These are phyloP conservation scores for Puccinia horiana DNA, from an alignment of 1,284 basidiomycete species.

Conservation along the genomic window DNA sequence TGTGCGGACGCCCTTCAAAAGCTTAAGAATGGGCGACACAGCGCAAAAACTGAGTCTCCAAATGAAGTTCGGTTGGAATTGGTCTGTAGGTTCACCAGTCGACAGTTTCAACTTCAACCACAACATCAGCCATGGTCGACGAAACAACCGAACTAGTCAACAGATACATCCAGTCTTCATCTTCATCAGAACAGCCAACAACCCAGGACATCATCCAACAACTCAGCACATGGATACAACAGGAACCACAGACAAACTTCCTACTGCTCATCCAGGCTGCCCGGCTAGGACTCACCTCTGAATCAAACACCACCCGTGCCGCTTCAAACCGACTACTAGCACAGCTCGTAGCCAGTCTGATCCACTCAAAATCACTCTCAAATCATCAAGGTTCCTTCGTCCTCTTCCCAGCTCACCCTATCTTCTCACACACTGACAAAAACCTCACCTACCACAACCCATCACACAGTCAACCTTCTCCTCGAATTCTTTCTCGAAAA, in stretches of 20 bases:
- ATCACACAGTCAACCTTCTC: slow-evolving; percentile 25
- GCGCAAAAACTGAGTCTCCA: no score
- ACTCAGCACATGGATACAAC: neutral
- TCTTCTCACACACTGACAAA: neutral
- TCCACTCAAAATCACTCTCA: neutral
- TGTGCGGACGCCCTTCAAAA: no score
- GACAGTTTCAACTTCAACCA: no score
- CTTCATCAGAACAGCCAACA: neutral
- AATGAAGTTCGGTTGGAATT: no score
- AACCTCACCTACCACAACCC: neutral
- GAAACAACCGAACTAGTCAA: neutral
- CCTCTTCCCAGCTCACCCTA: neutral
- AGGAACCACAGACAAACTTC: slow-evolving; percentile 4
- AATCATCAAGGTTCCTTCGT: neutral
- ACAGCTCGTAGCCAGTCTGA: neutral
- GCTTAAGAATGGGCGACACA: no score
- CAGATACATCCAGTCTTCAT: neutral
- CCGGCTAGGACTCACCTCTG: neutral
- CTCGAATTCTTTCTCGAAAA: slow-evolving; percentile 43
- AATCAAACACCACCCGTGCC: slow-evolving; percentile 5
- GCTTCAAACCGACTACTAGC: slow-evolving; percentile 13
- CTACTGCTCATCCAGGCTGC: slow-evolving; percentile 6
- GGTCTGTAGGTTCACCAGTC: no score
- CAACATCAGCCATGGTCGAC: no score
- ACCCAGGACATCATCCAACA: neutral